Evolutionary conservation across 2,329 filamentous ascomycete genomes (phyloP).

Genomic region (Ceratocystis colombiana): DNA sequence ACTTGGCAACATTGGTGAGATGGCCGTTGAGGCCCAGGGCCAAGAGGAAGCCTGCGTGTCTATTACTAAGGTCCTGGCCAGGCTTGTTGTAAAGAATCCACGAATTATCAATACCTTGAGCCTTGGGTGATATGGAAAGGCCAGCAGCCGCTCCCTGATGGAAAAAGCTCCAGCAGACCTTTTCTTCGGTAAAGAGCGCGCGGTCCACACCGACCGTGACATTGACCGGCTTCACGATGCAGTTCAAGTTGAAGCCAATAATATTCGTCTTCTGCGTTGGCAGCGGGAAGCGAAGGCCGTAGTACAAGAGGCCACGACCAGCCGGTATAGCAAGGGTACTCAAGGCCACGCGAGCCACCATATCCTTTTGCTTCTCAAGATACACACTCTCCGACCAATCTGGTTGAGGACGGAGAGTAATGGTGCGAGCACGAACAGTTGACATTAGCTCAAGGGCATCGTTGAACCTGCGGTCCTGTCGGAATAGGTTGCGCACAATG

Average conservation of each 20-base stretch:
- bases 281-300: slow-evolving; percentile 74
- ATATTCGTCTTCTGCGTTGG: slow-evolving; percentile 88
- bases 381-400: slow-evolving; percentile 78
- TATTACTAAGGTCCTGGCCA: slow-evolving; percentile 71
- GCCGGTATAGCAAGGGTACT: slow-evolving; percentile 82
- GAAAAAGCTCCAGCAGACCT: slow-evolving; percentile 97
- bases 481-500: slow-evolving; percentile 79
- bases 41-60: slow-evolving; percentile 89
- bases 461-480: slow-evolving; percentile 77
- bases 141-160: slow-evolving; percentile 92
- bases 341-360: slow-evolving; percentile 75
- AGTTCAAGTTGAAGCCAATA: slow-evolving; percentile 82
- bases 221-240: slow-evolving; percentile 82
- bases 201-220: slow-evolving; percentile 92
- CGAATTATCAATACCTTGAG: slow-evolving; percentile 90
- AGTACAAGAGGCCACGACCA: slow-evolving; percentile 79
- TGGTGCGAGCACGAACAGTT: slow-evolving; percentile 65
- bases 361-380: slow-evolving; percentile 81
- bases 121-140: slow-evolving; percentile 76
- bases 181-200: slow-evolving; percentile 79
- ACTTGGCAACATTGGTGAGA: slow-evolving; percentile 87
- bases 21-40: slow-evolving; percentile 90
- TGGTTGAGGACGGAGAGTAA: slow-evolving; percentile 65
- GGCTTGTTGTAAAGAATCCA: slow-evolving; percentile 99
- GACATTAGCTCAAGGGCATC: slow-evolving; percentile 81